A percentile compares a stretch with the other conserved stretches of the same genome.
phyloP scores from a whole-genome alignment of 2,329 filamentous ascomycete genomes.

The Fusarium anthophilum region DNA sequence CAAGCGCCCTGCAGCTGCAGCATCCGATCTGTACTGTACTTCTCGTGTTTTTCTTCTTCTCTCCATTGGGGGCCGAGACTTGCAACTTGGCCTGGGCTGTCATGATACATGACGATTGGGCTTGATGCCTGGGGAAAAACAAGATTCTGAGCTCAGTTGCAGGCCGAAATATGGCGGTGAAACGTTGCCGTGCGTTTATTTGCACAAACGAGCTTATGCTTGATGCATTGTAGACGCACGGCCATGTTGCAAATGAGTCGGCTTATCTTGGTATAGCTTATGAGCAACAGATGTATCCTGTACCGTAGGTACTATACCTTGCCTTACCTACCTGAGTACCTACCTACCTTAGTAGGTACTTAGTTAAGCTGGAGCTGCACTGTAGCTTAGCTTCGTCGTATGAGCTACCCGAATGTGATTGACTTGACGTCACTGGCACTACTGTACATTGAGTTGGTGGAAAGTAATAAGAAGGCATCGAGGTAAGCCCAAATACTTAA shows the following conservation, averaged over 20 bases:
- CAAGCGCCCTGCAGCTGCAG: background rate
- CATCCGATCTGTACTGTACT: background rate
- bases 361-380: background rate
- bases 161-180: background rate
- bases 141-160: background rate
- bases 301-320: background rate
- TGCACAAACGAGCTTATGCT: background rate
- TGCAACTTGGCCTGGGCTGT: background rate
- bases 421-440: constrained; percentile 28
- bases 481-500: background rate
- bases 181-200: background rate
- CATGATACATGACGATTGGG: background rate
- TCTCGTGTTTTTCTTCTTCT: background rate
- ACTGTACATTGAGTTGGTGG: background rate
- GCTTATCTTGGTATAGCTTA: background rate
- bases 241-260: background rate
- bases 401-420: background rate
- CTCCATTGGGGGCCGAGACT: constrained; percentile 11
- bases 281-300: background rate
- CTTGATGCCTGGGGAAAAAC: background rate
- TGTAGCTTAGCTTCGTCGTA: background rate
- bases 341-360: too few species aligned
- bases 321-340: too few species aligned
- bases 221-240: background rate
- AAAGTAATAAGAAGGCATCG: background rate